Conservation (phyloP, 805 yeast species). For the Brettanomyces nanus region DNA sequence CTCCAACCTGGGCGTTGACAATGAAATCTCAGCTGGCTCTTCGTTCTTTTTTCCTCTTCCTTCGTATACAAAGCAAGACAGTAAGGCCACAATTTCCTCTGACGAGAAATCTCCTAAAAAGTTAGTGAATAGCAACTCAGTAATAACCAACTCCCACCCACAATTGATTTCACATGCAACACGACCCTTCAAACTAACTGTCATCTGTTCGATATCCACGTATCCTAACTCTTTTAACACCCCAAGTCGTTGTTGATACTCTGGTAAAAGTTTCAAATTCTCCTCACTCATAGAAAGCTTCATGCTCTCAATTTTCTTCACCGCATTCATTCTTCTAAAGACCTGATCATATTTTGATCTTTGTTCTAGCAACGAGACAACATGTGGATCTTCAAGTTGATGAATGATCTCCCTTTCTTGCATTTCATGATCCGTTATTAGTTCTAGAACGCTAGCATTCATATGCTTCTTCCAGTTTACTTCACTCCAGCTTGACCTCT, state of each 20-base stretch:
- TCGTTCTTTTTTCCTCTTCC: constrained; percentile 45
- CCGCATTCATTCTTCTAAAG: constrained; percentile 37
- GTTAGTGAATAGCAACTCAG: constrained; percentile 86
- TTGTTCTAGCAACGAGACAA: constrained; percentile 8
- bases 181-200: constrained; percentile 80
- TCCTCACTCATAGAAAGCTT: constrained; percentile 71
- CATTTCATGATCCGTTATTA: constrained; percentile 30
- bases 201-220: constrained; percentile 59
- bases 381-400: constrained; percentile 22
- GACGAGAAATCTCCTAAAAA: constrained; percentile 90
- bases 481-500: constrained; percentile 32
- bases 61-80: constrained; percentile 90
- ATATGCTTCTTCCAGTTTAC: constrained; percentile 31
- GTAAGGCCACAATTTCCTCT: constrained; percentile 91
- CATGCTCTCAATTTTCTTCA: constrained; percentile 44
- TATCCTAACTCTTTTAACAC: constrained; percentile 76
- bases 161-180: constrained; percentile 82
- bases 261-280: constrained; percentile 83
- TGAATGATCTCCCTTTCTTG: constrained; percentile 15
- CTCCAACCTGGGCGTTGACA: constrained; percentile 70
- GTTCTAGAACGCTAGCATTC: constrained; percentile 28
- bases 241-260: constrained; percentile 79
- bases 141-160: constrained; percentile 84
- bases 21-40: constrained; percentile 36
- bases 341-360: constrained; percentile 21